A percentile compares a stretch with the other conserved stretches of the same genome.
Conservation (phyloP, 1,284 basidiomycete genomes). For the Xerocomus minutiporus region DNA sequence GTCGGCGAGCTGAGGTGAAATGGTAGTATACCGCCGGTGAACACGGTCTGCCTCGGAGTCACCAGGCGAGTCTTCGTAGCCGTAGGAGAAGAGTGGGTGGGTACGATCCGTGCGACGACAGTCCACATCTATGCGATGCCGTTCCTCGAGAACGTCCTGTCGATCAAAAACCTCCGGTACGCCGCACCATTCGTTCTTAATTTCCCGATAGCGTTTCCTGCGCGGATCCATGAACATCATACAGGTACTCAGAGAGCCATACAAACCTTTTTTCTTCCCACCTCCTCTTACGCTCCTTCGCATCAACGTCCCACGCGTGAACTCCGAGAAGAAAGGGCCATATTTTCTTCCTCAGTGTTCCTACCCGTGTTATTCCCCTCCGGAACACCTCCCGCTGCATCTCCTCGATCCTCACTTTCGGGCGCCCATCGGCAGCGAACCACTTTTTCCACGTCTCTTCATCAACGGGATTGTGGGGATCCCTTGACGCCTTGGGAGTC, state of each 20-base stretch:
- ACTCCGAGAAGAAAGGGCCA: slow-evolving; percentile 94
- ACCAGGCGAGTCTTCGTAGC: slow-evolving; percentile 30
- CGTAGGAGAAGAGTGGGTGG: slow-evolving; percentile 77
- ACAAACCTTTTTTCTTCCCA: slow-evolving; percentile 66
- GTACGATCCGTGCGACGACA: slow-evolving; percentile 95
- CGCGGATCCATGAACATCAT: slow-evolving; percentile 13
- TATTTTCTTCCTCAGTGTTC: slow-evolving; percentile 57
- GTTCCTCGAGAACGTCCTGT: slow-evolving; percentile 76
- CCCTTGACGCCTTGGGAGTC: slow-evolving; percentile 67
- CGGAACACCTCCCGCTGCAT: slow-evolving; percentile 75
- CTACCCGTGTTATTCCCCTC: slow-evolving; percentile 57
- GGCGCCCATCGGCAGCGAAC: slow-evolving; percentile 67
- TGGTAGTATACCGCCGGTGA: slow-evolving; percentile 54
- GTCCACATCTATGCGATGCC: slow-evolving; percentile 91
- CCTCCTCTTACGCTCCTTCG: slow-evolving; percentile 46
- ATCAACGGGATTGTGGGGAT: slow-evolving; percentile 69
- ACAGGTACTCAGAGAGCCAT: slow-evolving; percentile 1
- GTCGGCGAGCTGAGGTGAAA: slow-evolving; percentile 65
- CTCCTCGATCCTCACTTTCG: slow-evolving; percentile 61
- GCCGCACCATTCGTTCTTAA: slow-evolving; percentile 79
- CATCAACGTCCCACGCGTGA: slow-evolving; percentile 69
- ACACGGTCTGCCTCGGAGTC: slow-evolving; percentile 49
- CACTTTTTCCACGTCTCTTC: slow-evolving; percentile 66
- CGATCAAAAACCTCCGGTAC: slow-evolving; percentile 77
- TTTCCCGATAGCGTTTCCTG: slow-evolving; percentile 63